Percentiles rank a stretch among this genome's conserved stretches.
These are phyloP conservation scores for Backusella tarrabulga DNA, from an alignment of 192 early-diverging fungal genomes.

Conservation along the genomic window DNA sequence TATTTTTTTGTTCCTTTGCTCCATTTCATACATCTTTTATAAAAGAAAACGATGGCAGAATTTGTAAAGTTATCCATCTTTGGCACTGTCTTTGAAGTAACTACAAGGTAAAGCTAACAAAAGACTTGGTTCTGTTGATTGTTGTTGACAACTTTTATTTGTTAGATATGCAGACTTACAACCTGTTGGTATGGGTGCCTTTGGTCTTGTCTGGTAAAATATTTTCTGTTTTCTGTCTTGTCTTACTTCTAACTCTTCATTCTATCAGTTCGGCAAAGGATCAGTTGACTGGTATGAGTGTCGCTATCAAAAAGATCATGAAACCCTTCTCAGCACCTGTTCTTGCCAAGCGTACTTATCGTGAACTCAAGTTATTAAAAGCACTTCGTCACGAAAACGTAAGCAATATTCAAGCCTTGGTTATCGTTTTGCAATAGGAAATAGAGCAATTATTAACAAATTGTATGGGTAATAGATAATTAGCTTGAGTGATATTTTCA, in stretches of 20 bases:
- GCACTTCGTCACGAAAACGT: constrained; percentile 95
- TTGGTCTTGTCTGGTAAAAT: constrained; percentile 93
- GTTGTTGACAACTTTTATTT: not conserved
- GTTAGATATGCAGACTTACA: constrained; percentile 86
- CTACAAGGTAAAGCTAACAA: constrained; percentile 50
- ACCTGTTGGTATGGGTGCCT: constrained; percentile 96
- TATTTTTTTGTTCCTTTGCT: not conserved
- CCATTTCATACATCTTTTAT: not conserved
- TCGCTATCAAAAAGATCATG: constrained; percentile 97
- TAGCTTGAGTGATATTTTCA: constrained; percentile 90
- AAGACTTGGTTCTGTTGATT: not conserved
- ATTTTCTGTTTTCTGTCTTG: not conserved
- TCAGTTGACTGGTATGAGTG: constrained; percentile 75
- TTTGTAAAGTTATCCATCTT: constrained; percentile 78
- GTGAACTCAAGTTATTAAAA: constrained; percentile 93
- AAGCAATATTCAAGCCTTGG: not conserved
- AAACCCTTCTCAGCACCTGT: constrained; percentile 92
- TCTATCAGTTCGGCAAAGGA: constrained; percentile 81
- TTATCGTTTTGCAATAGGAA: not conserved
- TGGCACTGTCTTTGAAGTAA: constrained; percentile 84
- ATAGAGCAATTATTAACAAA: not conserved
- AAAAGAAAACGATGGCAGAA: constrained; percentile 53
- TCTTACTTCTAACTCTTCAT: not conserved
- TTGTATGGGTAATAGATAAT: constrained; percentile 60
- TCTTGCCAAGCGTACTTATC: constrained; percentile 91